Evolutionary conservation across 345 rosid genomes (phyloP).

Genomic region (Trapa bicornis): DNA sequence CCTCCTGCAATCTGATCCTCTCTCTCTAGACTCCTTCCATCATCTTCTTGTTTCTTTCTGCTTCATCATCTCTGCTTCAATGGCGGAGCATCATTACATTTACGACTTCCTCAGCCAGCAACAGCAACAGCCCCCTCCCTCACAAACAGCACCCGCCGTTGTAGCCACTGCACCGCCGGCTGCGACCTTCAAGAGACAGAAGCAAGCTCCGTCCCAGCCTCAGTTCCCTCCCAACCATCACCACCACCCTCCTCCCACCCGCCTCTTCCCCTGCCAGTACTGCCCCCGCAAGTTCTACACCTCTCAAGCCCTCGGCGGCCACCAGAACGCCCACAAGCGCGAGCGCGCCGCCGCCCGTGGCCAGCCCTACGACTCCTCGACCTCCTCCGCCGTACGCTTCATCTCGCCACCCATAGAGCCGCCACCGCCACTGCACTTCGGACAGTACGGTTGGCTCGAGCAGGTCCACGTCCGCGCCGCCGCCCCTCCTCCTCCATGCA

Average conservation of each 20-base stretch:
- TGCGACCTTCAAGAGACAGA: neutral
- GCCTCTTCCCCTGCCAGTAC: constrained; percentile 60
- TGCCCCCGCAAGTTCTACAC: constrained; percentile 85
- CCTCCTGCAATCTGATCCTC: no score
- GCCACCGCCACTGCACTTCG: neutral
- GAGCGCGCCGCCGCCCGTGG: constrained; percentile 85
- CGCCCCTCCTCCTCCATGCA: neutral
- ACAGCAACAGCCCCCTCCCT: neutral
- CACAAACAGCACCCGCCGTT: neutral
- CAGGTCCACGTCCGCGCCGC: neutral
- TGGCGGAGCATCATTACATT: constrained; percentile 11
- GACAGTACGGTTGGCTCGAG: constrained; percentile 6
- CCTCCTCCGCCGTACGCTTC: neutral
- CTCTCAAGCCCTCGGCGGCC: constrained; percentile 96
- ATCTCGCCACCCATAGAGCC: neutral
- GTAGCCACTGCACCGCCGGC: neutral
- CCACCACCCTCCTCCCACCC: constrained; percentile 24
- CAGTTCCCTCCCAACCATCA: constrained; percentile 19
- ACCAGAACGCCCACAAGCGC: constrained; percentile 93
- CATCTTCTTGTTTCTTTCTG: neutral
- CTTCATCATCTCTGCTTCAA: neutral
- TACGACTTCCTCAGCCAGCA: constrained; percentile 11
- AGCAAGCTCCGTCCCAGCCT: neutral
- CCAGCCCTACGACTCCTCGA: constrained; percentile 25
- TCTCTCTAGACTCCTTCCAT: no score